Evolutionary conservation across 208 protist genomes (phyloP).

Genomic region (Leishmania tarentolae): DNA sequence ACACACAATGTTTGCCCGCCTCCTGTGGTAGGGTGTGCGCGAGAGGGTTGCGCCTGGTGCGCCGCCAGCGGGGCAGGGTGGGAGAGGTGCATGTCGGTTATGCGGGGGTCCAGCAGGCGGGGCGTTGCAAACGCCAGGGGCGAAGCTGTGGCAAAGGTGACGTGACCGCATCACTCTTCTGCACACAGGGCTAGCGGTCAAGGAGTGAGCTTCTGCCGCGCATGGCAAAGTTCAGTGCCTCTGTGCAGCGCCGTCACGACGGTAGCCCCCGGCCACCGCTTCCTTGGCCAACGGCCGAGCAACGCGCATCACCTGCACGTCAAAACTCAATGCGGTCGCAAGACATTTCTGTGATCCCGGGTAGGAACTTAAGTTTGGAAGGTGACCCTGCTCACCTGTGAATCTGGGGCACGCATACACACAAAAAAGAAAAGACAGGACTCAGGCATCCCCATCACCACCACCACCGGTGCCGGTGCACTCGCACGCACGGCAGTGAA

Average conservation of each 20-base stretch:
- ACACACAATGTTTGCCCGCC: not conserved
- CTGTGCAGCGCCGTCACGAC: not conserved
- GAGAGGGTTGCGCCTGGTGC: no score
- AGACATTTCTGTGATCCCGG: not conserved
- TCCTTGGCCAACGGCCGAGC: not conserved
- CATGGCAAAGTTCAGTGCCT: not conserved
- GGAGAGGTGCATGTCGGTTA: not conserved
- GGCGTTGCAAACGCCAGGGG: no score
- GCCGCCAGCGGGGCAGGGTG: no score
- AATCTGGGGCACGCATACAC: no score
- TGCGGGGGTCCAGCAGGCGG: no score
- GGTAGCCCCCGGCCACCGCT: not conserved
- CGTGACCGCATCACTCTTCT: not conserved
- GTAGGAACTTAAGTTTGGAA: not conserved
- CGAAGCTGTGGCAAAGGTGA: not conserved
- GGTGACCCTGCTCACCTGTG: no score
- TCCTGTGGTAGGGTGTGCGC: not conserved
- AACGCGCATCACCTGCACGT: not conserved
- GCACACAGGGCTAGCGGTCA: not conserved
- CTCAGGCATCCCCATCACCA: no score
- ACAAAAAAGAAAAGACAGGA: no score
- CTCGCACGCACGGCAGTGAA: no score
- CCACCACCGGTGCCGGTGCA: no score
- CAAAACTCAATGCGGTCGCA: no score
- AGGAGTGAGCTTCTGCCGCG: not conserved